Conservation (phyloP, 805 yeast genomes). For the Geotrichum ghanense region DNA sequence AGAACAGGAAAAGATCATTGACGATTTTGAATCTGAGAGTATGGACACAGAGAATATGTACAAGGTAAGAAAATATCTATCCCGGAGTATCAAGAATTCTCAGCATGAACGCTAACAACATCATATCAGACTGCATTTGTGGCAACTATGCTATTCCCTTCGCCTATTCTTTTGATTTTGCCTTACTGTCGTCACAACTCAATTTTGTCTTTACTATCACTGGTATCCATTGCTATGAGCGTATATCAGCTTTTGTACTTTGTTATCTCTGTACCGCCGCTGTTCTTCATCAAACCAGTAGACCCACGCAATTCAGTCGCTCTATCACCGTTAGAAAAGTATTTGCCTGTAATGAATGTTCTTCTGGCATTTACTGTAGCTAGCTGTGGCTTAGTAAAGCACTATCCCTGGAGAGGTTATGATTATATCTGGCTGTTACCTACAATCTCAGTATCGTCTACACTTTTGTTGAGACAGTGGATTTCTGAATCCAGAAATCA, state of each 20-base stretch:
- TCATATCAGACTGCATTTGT: constrained; percentile 16
- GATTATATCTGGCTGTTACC: constrained; percentile 26
- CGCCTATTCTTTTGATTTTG: constrained; percentile 21
- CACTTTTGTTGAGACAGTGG: constrained; percentile 20
- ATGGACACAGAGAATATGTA: constrained; percentile 13
- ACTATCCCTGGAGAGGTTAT: constrained; percentile 17
- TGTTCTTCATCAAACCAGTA: not conserved
- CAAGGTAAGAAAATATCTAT: constrained; percentile 11
- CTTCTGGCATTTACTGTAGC: constrained; percentile 15
- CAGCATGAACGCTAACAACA: not conserved
- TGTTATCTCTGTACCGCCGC: not conserved
- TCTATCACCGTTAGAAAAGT: constrained; percentile 1
- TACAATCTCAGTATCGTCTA: constrained; percentile 14
- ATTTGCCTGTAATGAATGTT: constrained; percentile 9
- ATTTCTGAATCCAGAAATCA: constrained; percentile 15
- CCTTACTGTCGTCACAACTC: constrained; percentile 20
- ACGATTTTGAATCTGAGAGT: constrained; percentile 16
- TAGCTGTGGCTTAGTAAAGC: constrained; percentile 15
- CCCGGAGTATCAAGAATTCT: too few species aligned
- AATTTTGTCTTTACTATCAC: constrained; percentile 19
- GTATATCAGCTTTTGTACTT: constrained; percentile 16
- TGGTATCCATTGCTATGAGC: constrained; percentile 16
- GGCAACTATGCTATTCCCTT: constrained; percentile 19
- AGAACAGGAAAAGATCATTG: constrained; percentile 22
- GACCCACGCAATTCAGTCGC: not conserved